Percentiles rank a stretch among this genome's conserved stretches.
phyloP scores from a whole-genome alignment of 2,329 filamentous ascomycete species.

The Aspergillus felis region DNA sequence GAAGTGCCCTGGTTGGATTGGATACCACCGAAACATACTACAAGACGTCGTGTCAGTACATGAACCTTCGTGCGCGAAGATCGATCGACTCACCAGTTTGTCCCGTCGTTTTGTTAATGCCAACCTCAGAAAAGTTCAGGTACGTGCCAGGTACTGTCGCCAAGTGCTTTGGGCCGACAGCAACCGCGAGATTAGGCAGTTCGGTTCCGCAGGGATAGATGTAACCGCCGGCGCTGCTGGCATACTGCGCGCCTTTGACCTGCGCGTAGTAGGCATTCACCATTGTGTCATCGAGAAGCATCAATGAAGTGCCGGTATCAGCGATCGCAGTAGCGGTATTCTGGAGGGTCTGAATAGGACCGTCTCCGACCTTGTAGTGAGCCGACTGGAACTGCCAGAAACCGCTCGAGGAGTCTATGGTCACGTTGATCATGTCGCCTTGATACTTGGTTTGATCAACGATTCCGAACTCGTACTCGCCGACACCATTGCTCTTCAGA shows the following conservation, averaged over 20 bases:
- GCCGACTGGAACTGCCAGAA: slow-evolving; percentile 66
- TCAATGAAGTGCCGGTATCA: slow-evolving; percentile 66
- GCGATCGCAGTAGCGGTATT: slow-evolving; percentile 49
- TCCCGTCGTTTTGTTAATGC: slow-evolving; percentile 41
- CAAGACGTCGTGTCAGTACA: slow-evolving; percentile 11
- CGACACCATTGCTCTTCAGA: slow-evolving; percentile 56
- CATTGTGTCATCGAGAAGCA: slow-evolving; percentile 58
- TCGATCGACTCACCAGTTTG: slow-evolving; percentile 32
- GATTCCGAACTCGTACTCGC: slow-evolving; percentile 70
- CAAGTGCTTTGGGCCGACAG: slow-evolving; percentile 47
- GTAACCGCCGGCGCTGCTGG: slow-evolving; percentile 45
- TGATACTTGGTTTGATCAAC: slow-evolving; percentile 63
- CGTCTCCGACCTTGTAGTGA: slow-evolving; percentile 53
- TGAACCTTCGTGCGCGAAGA: neutral
- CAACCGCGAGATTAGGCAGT: slow-evolving; percentile 54
- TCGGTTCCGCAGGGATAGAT: slow-evolving; percentile 55
- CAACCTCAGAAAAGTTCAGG: slow-evolving; percentile 53
- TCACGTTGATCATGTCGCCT: slow-evolving; percentile 59
- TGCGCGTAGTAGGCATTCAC: slow-evolving; percentile 57
- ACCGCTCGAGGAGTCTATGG: slow-evolving; percentile 58
- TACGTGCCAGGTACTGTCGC: slow-evolving; percentile 54
- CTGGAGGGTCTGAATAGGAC: slow-evolving; percentile 32
- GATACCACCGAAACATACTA: slow-evolving; percentile 57
- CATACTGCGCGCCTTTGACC: slow-evolving; percentile 50
- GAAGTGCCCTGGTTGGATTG: slow-evolving; percentile 55